Evolutionary conservation across 352 stramenopile species (phyloP).

Genomic region (Aphanomyces invadans): DNA sequence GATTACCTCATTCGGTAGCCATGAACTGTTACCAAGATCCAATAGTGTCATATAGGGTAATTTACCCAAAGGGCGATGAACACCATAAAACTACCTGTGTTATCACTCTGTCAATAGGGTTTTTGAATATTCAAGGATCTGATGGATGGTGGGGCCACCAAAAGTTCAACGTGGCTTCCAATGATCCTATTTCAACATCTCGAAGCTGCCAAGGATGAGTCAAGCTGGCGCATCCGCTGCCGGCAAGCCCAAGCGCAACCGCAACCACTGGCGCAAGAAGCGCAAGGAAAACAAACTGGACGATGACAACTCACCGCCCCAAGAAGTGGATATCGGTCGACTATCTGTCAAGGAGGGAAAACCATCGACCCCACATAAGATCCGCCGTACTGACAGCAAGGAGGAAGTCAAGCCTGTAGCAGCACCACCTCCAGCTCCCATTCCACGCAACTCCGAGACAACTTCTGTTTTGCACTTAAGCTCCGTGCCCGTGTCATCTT

Average conservation of each 20-base stretch:
- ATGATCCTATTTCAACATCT: neutral
- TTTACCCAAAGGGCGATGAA: too few relatives aligned
- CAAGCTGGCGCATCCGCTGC: neutral
- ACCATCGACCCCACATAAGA: neutral
- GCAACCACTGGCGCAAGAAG: conserved; percentile 22
- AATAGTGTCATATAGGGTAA: neutral
- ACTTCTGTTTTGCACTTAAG: conserved; percentile 34
- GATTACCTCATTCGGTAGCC: too few relatives aligned
- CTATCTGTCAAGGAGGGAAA: neutral
- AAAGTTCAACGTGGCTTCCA: neutral
- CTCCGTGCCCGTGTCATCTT: conserved; percentile 44
- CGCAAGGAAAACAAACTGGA: conserved; percentile 17
- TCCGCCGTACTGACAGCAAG: neutral
- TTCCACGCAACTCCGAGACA: neutral
- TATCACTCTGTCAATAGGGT: too few relatives aligned
- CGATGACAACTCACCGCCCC: neutral
- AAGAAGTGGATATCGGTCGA: neutral
- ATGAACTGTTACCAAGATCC: too few relatives aligned
- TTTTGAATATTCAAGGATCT: neutral
- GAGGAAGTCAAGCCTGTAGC: neutral
- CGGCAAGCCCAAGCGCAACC: conserved; percentile 10
- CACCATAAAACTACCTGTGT: too few relatives aligned
- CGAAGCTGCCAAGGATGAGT: neutral
- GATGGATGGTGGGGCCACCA: neutral
- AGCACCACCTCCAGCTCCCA: neutral